These are phyloP conservation scores for Lactarius hatsudake DNA, from an alignment of 768 basidiomycete species.

Conservation along the genomic window DNA sequence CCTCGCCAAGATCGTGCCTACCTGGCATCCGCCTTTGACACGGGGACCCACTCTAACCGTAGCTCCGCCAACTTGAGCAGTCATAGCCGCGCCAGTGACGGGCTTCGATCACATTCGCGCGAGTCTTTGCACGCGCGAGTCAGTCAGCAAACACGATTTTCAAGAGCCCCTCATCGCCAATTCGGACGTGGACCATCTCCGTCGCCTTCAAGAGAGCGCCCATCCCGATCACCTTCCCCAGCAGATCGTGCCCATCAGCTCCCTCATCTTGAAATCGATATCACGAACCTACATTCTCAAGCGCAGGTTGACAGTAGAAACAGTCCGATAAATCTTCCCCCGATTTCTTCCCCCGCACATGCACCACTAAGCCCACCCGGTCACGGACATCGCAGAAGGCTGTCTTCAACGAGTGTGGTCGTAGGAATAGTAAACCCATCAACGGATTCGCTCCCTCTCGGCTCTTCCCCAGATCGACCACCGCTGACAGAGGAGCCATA, in stretches of 20 bases:
- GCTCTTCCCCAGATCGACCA: not conserved
- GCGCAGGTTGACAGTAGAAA: not conserved
- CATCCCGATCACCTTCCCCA: not conserved
- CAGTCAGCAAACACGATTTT: not conserved
- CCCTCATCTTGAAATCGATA: not conserved
- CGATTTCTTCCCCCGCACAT: not conserved
- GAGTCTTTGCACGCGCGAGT: not conserved
- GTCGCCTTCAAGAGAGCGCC: not conserved
- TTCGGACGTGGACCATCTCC: slow-evolving; percentile 4
- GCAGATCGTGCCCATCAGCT: not conserved
- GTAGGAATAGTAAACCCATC: not conserved
- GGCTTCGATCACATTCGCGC: slow-evolving; percentile 4
- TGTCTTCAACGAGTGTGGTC: not conserved
- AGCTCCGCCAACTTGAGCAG: slow-evolving; percentile 8
- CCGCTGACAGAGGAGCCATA: slow-evolving; percentile 6
- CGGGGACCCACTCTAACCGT: not conserved
- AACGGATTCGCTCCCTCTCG: not conserved
- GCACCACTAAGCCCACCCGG: not conserved
- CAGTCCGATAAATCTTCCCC: not conserved
- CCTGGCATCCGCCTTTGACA: not conserved
- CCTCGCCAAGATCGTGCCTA: not conserved
- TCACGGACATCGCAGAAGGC: not conserved
- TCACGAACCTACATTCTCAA: not conserved
- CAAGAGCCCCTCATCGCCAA: slow-evolving; percentile 1
- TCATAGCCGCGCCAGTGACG: slow-evolving; percentile 12